A percentile compares a stretch with the other conserved stretches of the same genome.
Evolutionary conservation across 1,139 yeast genomes (phyloP).

Genomic region (Hyphopichia wangnamkhiaoensis): DNA sequence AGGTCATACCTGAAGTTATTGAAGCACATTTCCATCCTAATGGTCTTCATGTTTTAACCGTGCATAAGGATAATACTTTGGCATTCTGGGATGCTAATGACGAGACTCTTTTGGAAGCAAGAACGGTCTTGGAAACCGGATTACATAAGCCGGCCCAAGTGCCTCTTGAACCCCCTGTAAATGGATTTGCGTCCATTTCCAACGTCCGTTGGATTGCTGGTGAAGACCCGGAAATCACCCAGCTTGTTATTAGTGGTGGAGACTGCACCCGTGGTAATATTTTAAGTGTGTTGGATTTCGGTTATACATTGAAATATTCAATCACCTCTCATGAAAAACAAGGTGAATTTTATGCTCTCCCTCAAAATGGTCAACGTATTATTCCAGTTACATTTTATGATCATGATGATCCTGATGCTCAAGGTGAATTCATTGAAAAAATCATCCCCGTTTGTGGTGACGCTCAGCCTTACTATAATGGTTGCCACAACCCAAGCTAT

Average conservation of each 20-base stretch:
- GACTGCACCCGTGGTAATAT: constrained; percentile 53
- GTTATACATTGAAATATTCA: constrained; percentile 75
- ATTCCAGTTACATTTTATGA: constrained; percentile 29
- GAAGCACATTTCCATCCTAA: constrained; percentile 89
- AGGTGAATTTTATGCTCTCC: constrained; percentile 72
- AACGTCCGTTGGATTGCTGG: constrained; percentile 72
- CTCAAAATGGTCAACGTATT: constrained; percentile 46
- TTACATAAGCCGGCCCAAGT: constrained; percentile 55
- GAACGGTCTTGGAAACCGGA: constrained; percentile 66
- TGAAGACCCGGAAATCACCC: constrained; percentile 78
- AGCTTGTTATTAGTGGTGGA: constrained; percentile 72
- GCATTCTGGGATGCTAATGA: constrained; percentile 91
- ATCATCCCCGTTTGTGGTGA: constrained; percentile 37
- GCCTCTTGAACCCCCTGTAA: constrained; percentile 17
- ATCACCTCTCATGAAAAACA: constrained; percentile 82
- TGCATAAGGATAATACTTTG: constrained; percentile 78
- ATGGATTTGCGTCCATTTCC: constrained; percentile 33
- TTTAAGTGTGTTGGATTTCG: constrained; percentile 71
- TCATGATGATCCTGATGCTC: constrained; percentile 10
- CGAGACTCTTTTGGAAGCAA: constrained; percentile 72
- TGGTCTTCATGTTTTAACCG: constrained; percentile 79
- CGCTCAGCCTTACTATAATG: constrained; percentile 62
- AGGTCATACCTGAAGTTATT: constrained; percentile 50
- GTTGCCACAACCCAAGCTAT: constrained; percentile 67
- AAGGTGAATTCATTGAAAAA: constrained; percentile 17